Conservation (phyloP, 2,329 filamentous ascomycete genomes). For the Aspergillus cejpii region DNA sequence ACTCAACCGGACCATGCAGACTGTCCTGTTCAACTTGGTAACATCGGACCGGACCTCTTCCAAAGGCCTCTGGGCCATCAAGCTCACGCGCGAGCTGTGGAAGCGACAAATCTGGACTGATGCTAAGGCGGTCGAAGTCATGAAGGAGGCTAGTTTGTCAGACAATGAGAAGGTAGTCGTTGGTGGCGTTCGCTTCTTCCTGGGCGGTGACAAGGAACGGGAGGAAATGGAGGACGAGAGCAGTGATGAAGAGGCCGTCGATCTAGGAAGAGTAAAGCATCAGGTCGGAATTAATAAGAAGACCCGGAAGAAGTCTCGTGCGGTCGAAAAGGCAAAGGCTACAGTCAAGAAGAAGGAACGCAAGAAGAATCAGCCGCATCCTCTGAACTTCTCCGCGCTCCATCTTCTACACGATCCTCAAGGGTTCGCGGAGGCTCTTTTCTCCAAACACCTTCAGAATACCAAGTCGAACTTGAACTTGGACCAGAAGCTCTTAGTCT, state of each 20-base stretch:
- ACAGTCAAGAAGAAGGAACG: conserved; percentile 75
- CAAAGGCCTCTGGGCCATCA: conserved; percentile 91
- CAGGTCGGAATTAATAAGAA: conserved; percentile 94
- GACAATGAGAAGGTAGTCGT: conserved; percentile 90
- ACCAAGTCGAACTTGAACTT: conserved; percentile 76
- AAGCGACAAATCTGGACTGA: conserved; percentile 95
- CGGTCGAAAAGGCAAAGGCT: conserved; percentile 72
- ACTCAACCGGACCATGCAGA: conserved; percentile 88
- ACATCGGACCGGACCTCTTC: conserved; percentile 76
- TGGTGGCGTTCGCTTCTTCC: conserved; percentile 85
- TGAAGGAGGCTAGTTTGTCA: conserved; percentile 85
- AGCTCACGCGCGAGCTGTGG: conserved; percentile 92
- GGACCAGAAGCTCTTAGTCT: conserved; percentile 80
- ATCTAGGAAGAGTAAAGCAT: conserved; percentile 76
- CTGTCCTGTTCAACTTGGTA: conserved; percentile 84
- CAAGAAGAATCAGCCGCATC: conserved; percentile 80
- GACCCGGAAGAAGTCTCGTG: conserved; percentile 75
- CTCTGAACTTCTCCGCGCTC: conserved; percentile 91
- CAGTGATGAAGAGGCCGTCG: conserved; percentile 67
- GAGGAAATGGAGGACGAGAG: conserved; percentile 88
- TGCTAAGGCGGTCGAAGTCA: conserved; percentile 89
- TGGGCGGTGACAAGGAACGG: conserved; percentile 90
- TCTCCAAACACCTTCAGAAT: conserved; percentile 84
- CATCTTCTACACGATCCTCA: conserved; percentile 93
- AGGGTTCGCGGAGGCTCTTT: conserved; percentile 82